Evolutionary conservation across 2,329 filamentous ascomycete genomes (phyloP), one percentile per base, ranked within the genome.

Genomic region (Neopestalotiopsis clavispora): DNA sequence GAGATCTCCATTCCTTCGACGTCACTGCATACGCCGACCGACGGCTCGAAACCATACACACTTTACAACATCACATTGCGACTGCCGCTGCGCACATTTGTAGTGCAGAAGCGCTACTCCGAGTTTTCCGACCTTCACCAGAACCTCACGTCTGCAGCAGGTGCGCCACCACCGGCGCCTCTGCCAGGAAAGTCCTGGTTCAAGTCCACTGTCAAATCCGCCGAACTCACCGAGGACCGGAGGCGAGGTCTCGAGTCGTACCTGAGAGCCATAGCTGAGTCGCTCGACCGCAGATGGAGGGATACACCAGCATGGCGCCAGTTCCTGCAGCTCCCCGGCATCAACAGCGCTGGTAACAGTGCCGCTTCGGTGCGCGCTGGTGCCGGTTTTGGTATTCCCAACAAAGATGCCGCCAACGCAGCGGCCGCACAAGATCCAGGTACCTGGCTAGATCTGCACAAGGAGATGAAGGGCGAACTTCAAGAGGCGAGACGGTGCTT

Each of bases 61-160:
- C 86, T 91, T 72, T 95, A 95, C 84, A 93, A 93, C 79, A 91
- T 95, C 79, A 90, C 89, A 28, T 85, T 96, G 69, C 90, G 92
- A 65, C 89, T 94, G 1, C 93, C 93, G 0, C 86, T 95, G 14
- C 90, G 92, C 62, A 92, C 92, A 4, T 92, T 91, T 74, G 91
- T 92, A 72, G 85, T 94, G 4, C 89, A 91, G 75, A 95, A 95
- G 80, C 92, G 93, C 75, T 97, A 95, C 84, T 94, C 91, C 66
- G 93, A 96, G 78, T 96, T 96, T 77, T 83, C 84, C 67, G 79
- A 84, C 61, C 89, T 97, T 17, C 89, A 96, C 81, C 79, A 83
- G 38, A 81, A 86, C 4, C 86, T 97, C 9, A 84, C 85, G 23
- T 82, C 86, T 56, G 83, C 89, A 64, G 87, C 91, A 68, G 89